Conservation (phyloP, 441 rosid species). For the Populus hybrid region DNA sequence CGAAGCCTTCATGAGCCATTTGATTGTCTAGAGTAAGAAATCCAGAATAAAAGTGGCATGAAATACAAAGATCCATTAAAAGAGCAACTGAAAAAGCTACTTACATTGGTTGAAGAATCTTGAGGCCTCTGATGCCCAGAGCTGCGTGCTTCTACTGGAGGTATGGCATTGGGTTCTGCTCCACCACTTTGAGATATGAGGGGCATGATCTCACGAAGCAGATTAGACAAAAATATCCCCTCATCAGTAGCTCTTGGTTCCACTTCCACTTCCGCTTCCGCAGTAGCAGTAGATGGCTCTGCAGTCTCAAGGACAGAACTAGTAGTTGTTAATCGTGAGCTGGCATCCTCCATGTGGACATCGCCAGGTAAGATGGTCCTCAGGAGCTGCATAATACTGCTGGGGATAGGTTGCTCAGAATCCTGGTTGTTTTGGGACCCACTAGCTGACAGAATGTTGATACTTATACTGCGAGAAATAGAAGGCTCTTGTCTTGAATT, state of each 20-base stretch:
- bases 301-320: conserved; percentile 30
- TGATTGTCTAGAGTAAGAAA: background rate
- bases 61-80: background rate
- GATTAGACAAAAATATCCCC: conserved; percentile 56
- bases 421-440: conserved; percentile 42
- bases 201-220: conserved; percentile 66
- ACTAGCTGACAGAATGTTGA: conserved; percentile 38
- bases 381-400: conserved; percentile 43
- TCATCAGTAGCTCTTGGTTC: conserved; percentile 43
- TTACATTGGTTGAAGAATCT: conserved; percentile 36
- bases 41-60: background rate
- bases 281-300: conserved; percentile 22
- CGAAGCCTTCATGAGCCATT: background rate
- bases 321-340: conserved; percentile 30
- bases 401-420: conserved; percentile 41
- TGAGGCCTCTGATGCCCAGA: conserved; percentile 20
- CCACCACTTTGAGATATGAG: conserved; percentile 37
- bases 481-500: conserved; percentile 36
- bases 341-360: conserved; percentile 40
- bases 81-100: background rate
- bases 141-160: conserved; percentile 25
- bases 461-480: conserved; percentile 33
- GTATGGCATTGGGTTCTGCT: conserved; percentile 21
- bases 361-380: conserved; percentile 58
- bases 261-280: conserved; percentile 14